A percentile compares a stretch with the other conserved stretches of the same genome.
Evolutionary conservation across 306 rosid species (phyloP).

Genomic region (cucumber (Cucumis sativus)): DNA sequence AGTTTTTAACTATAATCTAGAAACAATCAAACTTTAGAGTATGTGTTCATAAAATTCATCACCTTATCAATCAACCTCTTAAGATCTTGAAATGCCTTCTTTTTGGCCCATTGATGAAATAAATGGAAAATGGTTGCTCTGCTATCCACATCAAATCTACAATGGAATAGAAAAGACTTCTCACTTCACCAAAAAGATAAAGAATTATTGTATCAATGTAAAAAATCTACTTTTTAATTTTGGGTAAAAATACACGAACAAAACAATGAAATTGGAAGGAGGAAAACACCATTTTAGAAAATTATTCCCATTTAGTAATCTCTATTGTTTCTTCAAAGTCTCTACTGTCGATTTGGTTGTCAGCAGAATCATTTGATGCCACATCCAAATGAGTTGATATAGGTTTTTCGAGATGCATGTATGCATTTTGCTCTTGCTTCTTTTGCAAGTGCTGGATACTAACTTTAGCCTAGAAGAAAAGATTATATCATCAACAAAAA

Average conservation of each 20-base stretch:
- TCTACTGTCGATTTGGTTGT: conserved; percentile 17
- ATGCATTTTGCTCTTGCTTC: conserved; percentile 26
- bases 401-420: conserved; percentile 11
- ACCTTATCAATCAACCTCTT: too few relatives aligned
- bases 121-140: too few relatives aligned
- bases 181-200: too few relatives aligned
- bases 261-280: conserved; percentile 2
- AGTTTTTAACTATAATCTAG: background rate
- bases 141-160: too few relatives aligned
- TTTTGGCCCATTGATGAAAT: too few relatives aligned
- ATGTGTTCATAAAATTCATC: too few relatives aligned
- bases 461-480: conserved; percentile 50
- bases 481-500: conserved; percentile 10
- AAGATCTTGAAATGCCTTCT: too few relatives aligned
- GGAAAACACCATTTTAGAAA: conserved; percentile 61
- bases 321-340: conserved; percentile 35
- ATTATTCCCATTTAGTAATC: conserved; percentile 29
- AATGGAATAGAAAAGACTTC: too few relatives aligned
- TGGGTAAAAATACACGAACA: background rate
- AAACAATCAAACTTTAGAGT: too few relatives aligned
- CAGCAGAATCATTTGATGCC: conserved; percentile 22
- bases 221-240: background rate
- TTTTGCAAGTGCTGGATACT: conserved; percentile 19
- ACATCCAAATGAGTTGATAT: conserved; percentile 24
- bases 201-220: conserved; percentile 5